Percentiles rank a stretch among this genome's conserved stretches.
phyloP scores from a whole-genome alignment of 345 rosid species.

The Aethionema arabicum region DNA sequence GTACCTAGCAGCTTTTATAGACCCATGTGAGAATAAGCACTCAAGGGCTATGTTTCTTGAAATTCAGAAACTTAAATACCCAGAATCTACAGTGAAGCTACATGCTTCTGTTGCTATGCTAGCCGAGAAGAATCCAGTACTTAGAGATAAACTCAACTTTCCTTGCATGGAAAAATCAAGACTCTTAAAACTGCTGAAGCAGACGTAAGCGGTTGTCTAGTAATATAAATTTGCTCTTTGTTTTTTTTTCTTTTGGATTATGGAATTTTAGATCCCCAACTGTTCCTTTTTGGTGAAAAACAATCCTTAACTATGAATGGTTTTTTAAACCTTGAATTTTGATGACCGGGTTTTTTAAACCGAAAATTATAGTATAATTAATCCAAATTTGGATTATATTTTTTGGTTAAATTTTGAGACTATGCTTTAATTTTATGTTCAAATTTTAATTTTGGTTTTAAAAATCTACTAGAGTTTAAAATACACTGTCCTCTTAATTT shows the following conservation, averaged over 20 bases:
- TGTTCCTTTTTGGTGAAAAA: too few species aligned
- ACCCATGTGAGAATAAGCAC: slow-evolving; percentile 48
- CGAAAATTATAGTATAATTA: too few species aligned
- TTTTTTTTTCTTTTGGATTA: slow-evolving; percentile 10
- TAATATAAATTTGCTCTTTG: slow-evolving; percentile 10
- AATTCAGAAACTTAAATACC: slow-evolving; percentile 60
- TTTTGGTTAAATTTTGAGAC: too few species aligned
- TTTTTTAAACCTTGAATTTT: too few species aligned
- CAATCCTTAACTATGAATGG: too few species aligned
- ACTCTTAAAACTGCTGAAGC: slow-evolving; percentile 36
- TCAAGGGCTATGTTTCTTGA: slow-evolving; percentile 61
- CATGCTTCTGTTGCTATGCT: slow-evolving; percentile 29
- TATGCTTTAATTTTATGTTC: too few species aligned
- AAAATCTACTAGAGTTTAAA: too few species aligned
- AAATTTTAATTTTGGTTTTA: too few species aligned
- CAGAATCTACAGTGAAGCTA: slow-evolving; percentile 44
- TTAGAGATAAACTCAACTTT: slow-evolving; percentile 37
- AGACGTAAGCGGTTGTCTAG: slow-evolving; percentile 29
- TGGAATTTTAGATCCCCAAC: too few species aligned
- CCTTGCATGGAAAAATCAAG: slow-evolving; percentile 41
- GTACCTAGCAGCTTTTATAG: slow-evolving; percentile 62
- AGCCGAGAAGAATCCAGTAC: slow-evolving; percentile 36
- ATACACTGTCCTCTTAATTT: too few species aligned
- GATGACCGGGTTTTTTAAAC: too few species aligned
- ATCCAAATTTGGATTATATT: too few species aligned